Base-by-base conservation (phyloP, 2,329 filamentous ascomycete genomes). In the Chrysosporium queenslandicum region DNA sequence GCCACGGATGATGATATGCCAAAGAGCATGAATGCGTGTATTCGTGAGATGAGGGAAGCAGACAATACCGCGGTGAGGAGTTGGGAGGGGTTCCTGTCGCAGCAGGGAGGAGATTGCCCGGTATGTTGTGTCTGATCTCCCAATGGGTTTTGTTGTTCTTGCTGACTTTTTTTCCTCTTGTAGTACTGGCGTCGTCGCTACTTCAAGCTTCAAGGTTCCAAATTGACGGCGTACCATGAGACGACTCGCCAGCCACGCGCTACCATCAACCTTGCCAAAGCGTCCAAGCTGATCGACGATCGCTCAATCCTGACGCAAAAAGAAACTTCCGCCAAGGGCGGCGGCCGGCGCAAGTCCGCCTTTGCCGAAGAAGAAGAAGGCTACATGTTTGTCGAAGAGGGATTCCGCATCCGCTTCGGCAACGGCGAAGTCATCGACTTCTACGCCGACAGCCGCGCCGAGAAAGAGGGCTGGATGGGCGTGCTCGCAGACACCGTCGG, bases 381-480 rank as follows among this genome's bases (percentile, higher is more conserved):
- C 39, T 98, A 98, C 75, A 95, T 96, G 86, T 98, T 98, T 67
- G 91, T 98, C 50, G 92, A 98, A 68, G 92, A 98, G 67, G 92
- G 92, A 2, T 98, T 98, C 83, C 87, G 92, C 37, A 94, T 98
- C 66, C 88, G 91, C 53, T 98, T 98, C 71, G 94, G 87, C 66
- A 98, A 98, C 64, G 92, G 92, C 56, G 92, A 98, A 71, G 83
- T 95, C 58, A 98, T 98, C 65, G 91, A 97, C 74, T 97, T 97
- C 68, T 97, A 98, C 65, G 92, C 91, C 64, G 91, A 97, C 69
- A 90, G 82, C 29, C 80, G 83, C 1, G 80, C 80, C 36, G 85
- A 92, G 64, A 98, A 97, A 72, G 87, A 95, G 42, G 85, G 82
- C 51, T 98, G 92, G 92, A 92, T 98, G 86, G 83, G 82, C 66